These are phyloP conservation scores for Phytophthora gonapodyides DNA, from an alignment of 352 stramenopile species.

Conservation along the genomic window DNA sequence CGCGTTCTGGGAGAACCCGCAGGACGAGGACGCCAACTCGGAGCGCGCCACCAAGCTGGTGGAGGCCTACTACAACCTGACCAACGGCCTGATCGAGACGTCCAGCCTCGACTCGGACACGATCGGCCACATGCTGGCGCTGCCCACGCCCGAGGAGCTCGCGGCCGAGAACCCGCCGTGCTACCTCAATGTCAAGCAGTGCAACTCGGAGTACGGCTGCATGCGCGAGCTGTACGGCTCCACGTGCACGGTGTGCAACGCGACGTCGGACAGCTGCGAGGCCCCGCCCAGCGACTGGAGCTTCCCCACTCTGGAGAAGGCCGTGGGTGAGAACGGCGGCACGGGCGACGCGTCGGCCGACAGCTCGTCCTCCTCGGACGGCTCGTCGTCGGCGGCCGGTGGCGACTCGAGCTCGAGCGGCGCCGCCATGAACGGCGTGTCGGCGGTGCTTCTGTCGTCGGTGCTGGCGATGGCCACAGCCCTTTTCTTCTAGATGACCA, in stretches of 20 bases:
- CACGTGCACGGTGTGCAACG: constrained; percentile 65
- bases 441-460: constrained; percentile 34
- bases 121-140: constrained; percentile 52
- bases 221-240: constrained; percentile 65
- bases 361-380: constrained; percentile 33
- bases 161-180: constrained; percentile 61
- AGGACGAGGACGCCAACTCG: constrained; percentile 58
- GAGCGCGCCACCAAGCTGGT: constrained; percentile 57
- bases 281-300: constrained; percentile 47
- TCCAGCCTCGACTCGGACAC: constrained; percentile 38
- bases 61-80: constrained; percentile 59
- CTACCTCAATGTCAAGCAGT: constrained; percentile 69
- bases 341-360: constrained; percentile 47
- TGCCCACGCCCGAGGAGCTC: constrained; percentile 57
- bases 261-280: constrained; percentile 47
- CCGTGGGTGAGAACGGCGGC: constrained; percentile 50
- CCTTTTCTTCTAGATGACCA: constrained; percentile 37
- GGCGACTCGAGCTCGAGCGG: constrained; percentile 26
- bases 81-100: constrained; percentile 41
- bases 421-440: constrained; percentile 28
- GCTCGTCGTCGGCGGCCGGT: constrained; percentile 22
- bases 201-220: constrained; percentile 57
- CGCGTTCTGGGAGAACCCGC: constrained; percentile 69
- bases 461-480: constrained; percentile 35
- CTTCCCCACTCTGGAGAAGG: constrained; percentile 55